phyloP scores from a whole-genome alignment of 805 yeast species.

The Priceomyces fermenticarens region DNA sequence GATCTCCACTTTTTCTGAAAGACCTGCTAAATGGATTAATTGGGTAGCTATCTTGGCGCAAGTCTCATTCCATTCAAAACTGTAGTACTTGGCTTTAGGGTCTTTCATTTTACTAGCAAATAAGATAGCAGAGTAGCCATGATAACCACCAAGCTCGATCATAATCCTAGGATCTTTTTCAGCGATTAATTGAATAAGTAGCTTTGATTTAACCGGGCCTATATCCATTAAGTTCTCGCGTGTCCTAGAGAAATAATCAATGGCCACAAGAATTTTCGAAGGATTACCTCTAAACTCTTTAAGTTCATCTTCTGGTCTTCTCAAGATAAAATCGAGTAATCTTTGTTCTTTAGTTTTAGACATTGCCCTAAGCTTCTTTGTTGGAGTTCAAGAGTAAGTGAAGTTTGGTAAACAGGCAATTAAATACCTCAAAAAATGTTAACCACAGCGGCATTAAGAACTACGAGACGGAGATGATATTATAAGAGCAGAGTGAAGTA shows the following conservation, averaged over 20 bases:
- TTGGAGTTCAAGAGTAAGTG: no score
- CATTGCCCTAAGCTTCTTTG: no score
- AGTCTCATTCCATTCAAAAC: conserved; percentile 28
- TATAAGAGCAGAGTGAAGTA: no score
- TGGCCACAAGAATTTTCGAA: conserved; percentile 22
- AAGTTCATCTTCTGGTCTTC: conserved; percentile 18
- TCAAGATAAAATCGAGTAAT: conserved; percentile 20
- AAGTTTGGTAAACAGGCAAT: no score
- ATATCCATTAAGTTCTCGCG: conserved; percentile 24
- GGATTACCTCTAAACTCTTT: conserved; percentile 26
- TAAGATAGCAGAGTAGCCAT: conserved; percentile 36
- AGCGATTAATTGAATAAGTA: conserved; percentile 20
- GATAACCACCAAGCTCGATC: conserved; percentile 32
- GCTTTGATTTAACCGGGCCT: conserved; percentile 29
- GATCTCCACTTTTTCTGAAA: conserved; percentile 24
- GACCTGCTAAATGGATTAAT: conserved; percentile 33
- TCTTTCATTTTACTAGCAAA: conserved; percentile 25
- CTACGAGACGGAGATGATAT: no score
- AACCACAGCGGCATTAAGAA: no score
- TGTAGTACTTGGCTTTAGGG: conserved; percentile 26
- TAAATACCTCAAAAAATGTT: no score
- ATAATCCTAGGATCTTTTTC: conserved; percentile 20
- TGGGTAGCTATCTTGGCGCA: conserved; percentile 27
- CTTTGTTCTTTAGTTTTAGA: conserved; percentile 20
- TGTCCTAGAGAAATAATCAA: conserved; percentile 22